Evolutionary conservation across 2,329 filamentous ascomycete genomes (phyloP).

Genomic region (Ophiostoma novo-ulmi): DNA sequence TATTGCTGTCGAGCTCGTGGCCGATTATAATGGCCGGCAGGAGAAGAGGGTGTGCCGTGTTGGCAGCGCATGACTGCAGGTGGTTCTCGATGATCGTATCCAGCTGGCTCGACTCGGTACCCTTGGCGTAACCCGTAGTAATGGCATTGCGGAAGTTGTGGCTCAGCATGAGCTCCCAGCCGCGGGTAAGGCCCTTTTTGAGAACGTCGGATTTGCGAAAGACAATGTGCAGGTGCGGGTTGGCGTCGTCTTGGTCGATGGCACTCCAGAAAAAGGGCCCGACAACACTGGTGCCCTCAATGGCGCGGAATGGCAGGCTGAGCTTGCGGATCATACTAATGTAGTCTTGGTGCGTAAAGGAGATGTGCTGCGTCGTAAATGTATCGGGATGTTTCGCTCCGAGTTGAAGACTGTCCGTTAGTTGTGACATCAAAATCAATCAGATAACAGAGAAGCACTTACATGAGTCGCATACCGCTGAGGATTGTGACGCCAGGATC

Average conservation of each 20-base stretch:
- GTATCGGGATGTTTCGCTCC: conserved; percentile 54
- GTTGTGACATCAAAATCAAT: background rate
- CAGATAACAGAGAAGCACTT: conserved; percentile 30
- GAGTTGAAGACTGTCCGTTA: conserved; percentile 46
- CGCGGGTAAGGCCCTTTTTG: conserved; percentile 58
- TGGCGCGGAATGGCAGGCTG: conserved; percentile 51
- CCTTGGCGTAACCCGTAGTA: conserved; percentile 58
- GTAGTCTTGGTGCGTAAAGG: conserved; percentile 47
- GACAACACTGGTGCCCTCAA: conserved; percentile 55
- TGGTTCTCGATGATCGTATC: conserved; percentile 44
- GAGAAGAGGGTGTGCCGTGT: conserved; percentile 54
- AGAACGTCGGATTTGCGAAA: conserved; percentile 62
- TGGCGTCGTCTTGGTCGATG: conserved; percentile 51
- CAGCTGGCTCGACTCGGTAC: conserved; percentile 54
- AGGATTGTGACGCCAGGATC: conserved; percentile 42
- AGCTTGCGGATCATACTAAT: conserved; percentile 52
- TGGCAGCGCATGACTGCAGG: conserved; percentile 44
- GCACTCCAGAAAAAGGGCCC: conserved; percentile 60
- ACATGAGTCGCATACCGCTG: conserved; percentile 53
- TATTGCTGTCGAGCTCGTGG: conserved; percentile 51
- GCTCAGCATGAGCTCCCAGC: conserved; percentile 60
- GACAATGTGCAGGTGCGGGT: conserved; percentile 57
- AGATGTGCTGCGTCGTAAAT: conserved; percentile 52
- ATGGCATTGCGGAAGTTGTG: conserved; percentile 51
- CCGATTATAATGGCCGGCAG: conserved; percentile 55